Conservation (phyloP, 768 basidiomycete genomes). For the Mycena venus region DNA sequence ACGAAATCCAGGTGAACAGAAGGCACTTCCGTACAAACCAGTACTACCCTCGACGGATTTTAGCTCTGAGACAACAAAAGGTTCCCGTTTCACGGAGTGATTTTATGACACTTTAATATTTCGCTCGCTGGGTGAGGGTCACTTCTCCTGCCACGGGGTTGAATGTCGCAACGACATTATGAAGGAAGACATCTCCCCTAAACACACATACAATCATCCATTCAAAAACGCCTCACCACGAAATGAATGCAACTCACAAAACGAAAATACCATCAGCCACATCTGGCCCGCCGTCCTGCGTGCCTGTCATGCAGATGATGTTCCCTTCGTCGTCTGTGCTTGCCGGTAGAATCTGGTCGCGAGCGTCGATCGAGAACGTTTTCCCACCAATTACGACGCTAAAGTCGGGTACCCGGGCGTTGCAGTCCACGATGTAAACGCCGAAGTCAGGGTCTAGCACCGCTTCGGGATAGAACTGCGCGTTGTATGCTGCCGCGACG, state of each 20-base stretch:
- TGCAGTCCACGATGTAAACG: slow-evolving; percentile 34
- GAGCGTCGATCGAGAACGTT: slow-evolving; percentile 33
- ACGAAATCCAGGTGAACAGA: too few relatives aligned
- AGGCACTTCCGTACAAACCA: too few relatives aligned
- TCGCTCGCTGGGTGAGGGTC: slow-evolving; percentile 33
- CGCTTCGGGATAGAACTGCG: slow-evolving; percentile 33
- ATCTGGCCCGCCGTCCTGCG: slow-evolving; percentile 36
- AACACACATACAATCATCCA: not conserved
- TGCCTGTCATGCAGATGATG: slow-evolving; percentile 35
- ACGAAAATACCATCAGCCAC: slow-evolving; percentile 34
- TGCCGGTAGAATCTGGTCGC: slow-evolving; percentile 35
- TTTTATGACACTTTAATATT: slow-evolving; percentile 24
- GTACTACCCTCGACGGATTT: too few relatives aligned
- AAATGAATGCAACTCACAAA: slow-evolving; percentile 26
- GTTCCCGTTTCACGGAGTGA: too few relatives aligned
- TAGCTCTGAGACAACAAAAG: too few relatives aligned
- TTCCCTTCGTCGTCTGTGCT: slow-evolving; percentile 34
- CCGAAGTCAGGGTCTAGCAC: slow-evolving; percentile 24
- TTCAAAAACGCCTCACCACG: too few relatives aligned
- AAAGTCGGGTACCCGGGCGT: slow-evolving; percentile 36
- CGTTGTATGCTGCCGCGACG: slow-evolving; percentile 31
- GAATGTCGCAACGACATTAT: slow-evolving; percentile 41
- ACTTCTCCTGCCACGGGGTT: slow-evolving; percentile 30
- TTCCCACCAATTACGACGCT: slow-evolving; percentile 34
- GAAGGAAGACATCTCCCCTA: slow-evolving; percentile 41